A percentile compares a stretch with the other conserved stretches of the same genome.
Conservation (phyloP, 345 rosid species). For the Eucalyptus regnans region DNA sequence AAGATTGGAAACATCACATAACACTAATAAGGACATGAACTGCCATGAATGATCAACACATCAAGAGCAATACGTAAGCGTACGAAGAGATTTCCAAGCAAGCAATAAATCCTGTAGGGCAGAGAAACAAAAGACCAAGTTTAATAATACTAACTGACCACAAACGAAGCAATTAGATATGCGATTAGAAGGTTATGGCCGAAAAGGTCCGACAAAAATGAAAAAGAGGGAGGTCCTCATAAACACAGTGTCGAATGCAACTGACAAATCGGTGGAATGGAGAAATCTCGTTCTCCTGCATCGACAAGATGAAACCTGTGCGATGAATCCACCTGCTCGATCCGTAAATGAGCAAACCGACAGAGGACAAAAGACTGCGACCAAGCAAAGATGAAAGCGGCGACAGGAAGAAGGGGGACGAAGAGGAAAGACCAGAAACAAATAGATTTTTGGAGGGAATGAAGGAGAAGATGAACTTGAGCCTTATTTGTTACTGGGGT, state of each 20-base stretch:
- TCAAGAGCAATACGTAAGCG: fast-evolving
- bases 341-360: background rate
- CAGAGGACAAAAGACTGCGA: background rate
- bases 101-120: background rate
- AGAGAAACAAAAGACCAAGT: background rate
- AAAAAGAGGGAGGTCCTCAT: background rate
- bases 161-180: background rate
- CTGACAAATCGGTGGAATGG: background rate
- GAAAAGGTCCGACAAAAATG: too few species aligned
- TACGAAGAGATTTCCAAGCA: background rate
- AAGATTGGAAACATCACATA: fast-evolving
- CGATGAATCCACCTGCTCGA: background rate
- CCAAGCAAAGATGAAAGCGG: background rate
- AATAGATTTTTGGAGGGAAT: background rate
- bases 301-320: background rate
- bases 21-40: background rate
- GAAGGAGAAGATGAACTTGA: background rate
- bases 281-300: background rate
- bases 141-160: background rate
- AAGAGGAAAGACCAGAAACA: background rate
- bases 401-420: fast-evolving
- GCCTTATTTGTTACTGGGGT: background rate
- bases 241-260: background rate
- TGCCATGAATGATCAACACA: background rate
- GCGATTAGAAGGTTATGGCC: too few species aligned